Percentiles rank a stretch among this genome's conserved stretches.
Evolutionary conservation across 73 alveolate species (phyloP).

Genomic region (Effrenium voratum): DNA sequence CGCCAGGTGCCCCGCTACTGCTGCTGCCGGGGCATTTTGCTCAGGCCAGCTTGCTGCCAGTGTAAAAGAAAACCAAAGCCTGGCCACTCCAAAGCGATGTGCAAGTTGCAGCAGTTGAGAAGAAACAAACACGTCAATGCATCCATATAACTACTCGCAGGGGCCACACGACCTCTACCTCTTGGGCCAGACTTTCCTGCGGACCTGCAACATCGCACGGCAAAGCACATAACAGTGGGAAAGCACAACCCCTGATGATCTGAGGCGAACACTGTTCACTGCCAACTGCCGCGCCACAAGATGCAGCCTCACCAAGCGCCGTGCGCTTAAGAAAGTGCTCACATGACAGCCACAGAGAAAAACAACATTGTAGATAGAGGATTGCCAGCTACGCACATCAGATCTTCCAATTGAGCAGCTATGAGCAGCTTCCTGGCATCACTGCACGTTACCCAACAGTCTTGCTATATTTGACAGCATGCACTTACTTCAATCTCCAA

Average conservation of each 20-base stretch:
- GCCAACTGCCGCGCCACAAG: background rate
- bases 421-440: too few relatives aligned
- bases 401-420: too few relatives aligned
- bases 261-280: background rate
- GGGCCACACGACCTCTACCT: background rate
- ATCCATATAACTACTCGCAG: background rate
- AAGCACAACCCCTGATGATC: background rate
- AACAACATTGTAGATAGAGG: too few relatives aligned
- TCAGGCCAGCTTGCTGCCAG: conserved; percentile 85
- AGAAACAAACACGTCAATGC: background rate
- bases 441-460: too few relatives aligned
- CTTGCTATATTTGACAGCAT: too few relatives aligned
- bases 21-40: conserved; percentile 27
- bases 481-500: too few relatives aligned
- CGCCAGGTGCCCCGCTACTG: background rate
- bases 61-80: conserved; percentile 81
- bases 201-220: background rate
- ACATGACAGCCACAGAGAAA: too few relatives aligned
- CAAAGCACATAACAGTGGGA: background rate
- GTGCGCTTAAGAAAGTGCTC: too few relatives aligned
- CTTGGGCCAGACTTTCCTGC: background rate
- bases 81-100: background rate
- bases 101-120: background rate
- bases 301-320: conserved; percentile 18
- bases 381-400: too few relatives aligned